Evolutionary conservation across 2,329 filamentous ascomycete genomes (phyloP).

Genomic region (Elsinoe necatrix): DNA sequence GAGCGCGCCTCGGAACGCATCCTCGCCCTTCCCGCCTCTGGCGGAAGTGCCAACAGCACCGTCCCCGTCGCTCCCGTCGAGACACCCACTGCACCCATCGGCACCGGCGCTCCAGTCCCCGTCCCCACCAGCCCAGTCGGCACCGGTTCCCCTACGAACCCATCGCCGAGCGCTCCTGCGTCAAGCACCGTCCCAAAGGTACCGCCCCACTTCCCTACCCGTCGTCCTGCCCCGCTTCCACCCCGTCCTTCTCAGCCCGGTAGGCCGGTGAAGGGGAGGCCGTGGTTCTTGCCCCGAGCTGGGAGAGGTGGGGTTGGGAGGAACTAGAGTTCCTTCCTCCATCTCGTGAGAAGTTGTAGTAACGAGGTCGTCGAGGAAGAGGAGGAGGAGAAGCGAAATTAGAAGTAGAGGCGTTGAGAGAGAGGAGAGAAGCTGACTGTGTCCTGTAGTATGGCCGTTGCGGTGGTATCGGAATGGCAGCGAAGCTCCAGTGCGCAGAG

Average conservation of each 20-base stretch:
- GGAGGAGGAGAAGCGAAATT: background rate
- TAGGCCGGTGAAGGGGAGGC: conserved; percentile 2
- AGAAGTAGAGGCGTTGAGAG: background rate
- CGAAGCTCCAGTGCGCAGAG: conserved; percentile 27
- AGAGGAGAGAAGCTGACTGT: background rate
- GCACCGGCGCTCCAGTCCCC: background rate
- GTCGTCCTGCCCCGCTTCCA: background rate
- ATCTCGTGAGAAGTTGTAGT: no score
- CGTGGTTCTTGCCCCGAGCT: background rate
- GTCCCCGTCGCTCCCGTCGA: conserved; percentile 2
- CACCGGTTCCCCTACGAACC: background rate
- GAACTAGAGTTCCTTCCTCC: background rate
- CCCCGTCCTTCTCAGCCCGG: background rate
- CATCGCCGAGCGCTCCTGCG: background rate
- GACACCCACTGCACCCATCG: background rate
- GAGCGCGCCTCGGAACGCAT: conserved; percentile 52
- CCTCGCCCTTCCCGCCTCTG: conserved; percentile 31
- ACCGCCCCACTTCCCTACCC: background rate
- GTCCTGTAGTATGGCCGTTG: conserved; percentile 26
- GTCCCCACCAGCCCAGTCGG: background rate
- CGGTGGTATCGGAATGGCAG: conserved; percentile 29
- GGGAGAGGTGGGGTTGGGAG: background rate
- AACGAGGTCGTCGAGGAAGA: background rate
- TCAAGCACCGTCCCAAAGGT: conserved; percentile 3
- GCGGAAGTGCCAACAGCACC: conserved; percentile 1